phyloP scores from a whole-genome alignment of 768 basidiomycete genomes.

The Suillus lakei region DNA sequence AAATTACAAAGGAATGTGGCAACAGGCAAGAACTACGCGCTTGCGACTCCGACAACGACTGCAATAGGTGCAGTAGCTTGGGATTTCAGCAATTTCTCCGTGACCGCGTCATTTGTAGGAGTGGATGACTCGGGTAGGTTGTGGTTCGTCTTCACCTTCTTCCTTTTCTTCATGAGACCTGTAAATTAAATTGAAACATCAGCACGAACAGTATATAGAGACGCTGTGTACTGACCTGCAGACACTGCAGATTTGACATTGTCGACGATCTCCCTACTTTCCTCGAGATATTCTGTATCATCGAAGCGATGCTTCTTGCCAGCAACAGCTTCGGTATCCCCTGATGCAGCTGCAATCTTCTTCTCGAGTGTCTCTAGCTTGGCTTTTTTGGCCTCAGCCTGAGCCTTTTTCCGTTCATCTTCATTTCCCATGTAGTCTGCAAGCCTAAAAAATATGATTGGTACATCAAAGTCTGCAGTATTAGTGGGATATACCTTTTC shows the following conservation, averaged over 20 bases:
- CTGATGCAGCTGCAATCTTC: slow-evolving; percentile 55
- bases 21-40: not conserved
- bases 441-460: slow-evolving; percentile 50
- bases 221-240: slow-evolving; percentile 56
- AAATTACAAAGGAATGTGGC: not conserved
- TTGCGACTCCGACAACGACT: slow-evolving; percentile 15
- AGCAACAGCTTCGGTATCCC: slow-evolving; percentile 50
- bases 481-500: slow-evolving; percentile 67
- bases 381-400: slow-evolving; percentile 74
- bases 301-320: slow-evolving; percentile 91
- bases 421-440: slow-evolving; percentile 87
- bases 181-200: slow-evolving; percentile 21
- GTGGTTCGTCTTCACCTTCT: slow-evolving; percentile 59
- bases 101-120: slow-evolving; percentile 10
- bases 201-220: slow-evolving; percentile 15
- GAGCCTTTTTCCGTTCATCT: slow-evolving; percentile 78
- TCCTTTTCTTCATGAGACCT: slow-evolving; percentile 79
- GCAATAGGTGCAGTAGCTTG: slow-evolving; percentile 14
- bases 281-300: slow-evolving; percentile 90
- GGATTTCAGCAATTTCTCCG: slow-evolving; percentile 8
- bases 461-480: not conserved
- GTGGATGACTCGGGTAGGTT: slow-evolving; percentile 28
- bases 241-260: slow-evolving; percentile 90
- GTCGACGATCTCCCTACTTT: slow-evolving; percentile 89
- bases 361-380: slow-evolving; percentile 88